phyloP scores from a whole-genome alignment of 2,329 filamentous ascomycete species.

The Westerdykella ornata region DNA sequence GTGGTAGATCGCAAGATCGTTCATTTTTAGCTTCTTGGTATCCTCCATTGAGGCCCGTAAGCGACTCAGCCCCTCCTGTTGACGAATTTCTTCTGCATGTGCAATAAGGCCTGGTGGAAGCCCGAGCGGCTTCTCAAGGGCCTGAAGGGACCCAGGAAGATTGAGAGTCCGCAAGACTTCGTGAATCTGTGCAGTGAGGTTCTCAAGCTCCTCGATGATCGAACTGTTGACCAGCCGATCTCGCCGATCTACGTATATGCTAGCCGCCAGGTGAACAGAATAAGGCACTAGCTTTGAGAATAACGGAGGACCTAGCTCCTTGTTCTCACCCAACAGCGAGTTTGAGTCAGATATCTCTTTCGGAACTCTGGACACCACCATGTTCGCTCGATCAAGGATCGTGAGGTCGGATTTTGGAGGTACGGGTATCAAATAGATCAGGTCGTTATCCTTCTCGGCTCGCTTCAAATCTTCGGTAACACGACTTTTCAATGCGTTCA shows the following conservation, averaged over 20 bases:
- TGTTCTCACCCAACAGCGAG: constrained; percentile 70
- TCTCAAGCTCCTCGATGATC: constrained; percentile 78
- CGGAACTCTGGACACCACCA: constrained; percentile 75
- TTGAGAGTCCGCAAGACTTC: constrained; percentile 74
- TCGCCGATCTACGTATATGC: constrained; percentile 86
- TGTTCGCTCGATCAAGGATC: constrained; percentile 75
- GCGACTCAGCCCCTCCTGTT: constrained; percentile 76
- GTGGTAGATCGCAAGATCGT: constrained; percentile 69
- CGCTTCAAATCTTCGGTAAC: constrained; percentile 84
- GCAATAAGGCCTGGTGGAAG: constrained; percentile 77
- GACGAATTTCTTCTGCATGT: constrained; percentile 88
- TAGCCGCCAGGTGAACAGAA: constrained; percentile 88
- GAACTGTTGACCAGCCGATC: constrained; percentile 86
- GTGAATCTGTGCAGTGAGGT: constrained; percentile 71
- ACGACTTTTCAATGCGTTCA: constrained; percentile 73
- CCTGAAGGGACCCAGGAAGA: constrained; percentile 85
- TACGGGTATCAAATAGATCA: constrained; percentile 84
- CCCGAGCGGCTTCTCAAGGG: constrained; percentile 87
- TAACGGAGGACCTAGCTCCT: constrained; percentile 73
- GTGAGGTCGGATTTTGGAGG: constrained; percentile 84
- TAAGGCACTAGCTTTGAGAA: constrained; percentile 93
- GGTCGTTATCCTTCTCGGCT: constrained; percentile 91
- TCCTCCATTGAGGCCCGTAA: constrained; percentile 77
- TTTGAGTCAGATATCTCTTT: constrained; percentile 76
- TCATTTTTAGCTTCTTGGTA: constrained; percentile 79